Evolutionary conservation across 2,329 filamentous ascomycete species (phyloP).

Genomic region (Pleoardoris graminearum): DNA sequence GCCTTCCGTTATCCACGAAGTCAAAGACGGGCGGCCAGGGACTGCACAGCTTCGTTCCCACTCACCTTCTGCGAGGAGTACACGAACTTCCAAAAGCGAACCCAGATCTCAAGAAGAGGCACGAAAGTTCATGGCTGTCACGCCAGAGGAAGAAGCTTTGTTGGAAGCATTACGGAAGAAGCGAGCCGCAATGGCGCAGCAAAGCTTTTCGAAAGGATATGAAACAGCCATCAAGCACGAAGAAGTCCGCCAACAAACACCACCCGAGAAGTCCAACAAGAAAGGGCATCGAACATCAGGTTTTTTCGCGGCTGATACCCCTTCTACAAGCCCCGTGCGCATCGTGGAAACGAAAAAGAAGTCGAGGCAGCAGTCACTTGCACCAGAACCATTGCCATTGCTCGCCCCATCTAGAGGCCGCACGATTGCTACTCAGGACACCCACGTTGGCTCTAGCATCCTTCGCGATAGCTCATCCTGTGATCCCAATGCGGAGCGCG

Average conservation of each 20-base stretch:
- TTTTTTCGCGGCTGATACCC: slow-evolving; percentile 31
- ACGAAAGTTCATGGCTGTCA: slow-evolving; percentile 52
- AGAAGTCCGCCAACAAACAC: slow-evolving; percentile 20
- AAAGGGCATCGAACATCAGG: slow-evolving; percentile 28
- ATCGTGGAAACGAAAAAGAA: slow-evolving; percentile 23
- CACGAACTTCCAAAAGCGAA: slow-evolving; percentile 40
- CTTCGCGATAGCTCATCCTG: slow-evolving; percentile 37
- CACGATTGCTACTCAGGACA: slow-evolving; percentile 19
- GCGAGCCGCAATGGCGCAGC: slow-evolving; percentile 51
- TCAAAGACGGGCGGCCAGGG: slow-evolving; percentile 39
- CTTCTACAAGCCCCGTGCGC: slow-evolving; percentile 23
- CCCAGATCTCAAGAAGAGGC: slow-evolving; percentile 30
- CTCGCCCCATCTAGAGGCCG: slow-evolving; percentile 30
- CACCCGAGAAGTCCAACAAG: slow-evolving; percentile 15
- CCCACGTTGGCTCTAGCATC: slow-evolving; percentile 20
- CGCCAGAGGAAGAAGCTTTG: slow-evolving; percentile 54
- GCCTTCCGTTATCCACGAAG: slow-evolving; percentile 45
- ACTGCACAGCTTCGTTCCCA: slow-evolving; percentile 27
- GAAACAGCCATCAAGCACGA: slow-evolving; percentile 41
- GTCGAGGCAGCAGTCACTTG: slow-evolving; percentile 19
- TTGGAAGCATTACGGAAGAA: slow-evolving; percentile 56
- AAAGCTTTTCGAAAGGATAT: slow-evolving; percentile 45
- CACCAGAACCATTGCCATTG: slow-evolving; percentile 26
- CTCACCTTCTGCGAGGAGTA: slow-evolving; percentile 34
- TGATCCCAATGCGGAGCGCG: slow-evolving; percentile 24